A percentile compares a stretch with the other conserved stretches of the same genome.
Evolutionary conservation across 768 basidiomycete species (phyloP).

Genomic region (Mycena albidolilacea): DNA sequence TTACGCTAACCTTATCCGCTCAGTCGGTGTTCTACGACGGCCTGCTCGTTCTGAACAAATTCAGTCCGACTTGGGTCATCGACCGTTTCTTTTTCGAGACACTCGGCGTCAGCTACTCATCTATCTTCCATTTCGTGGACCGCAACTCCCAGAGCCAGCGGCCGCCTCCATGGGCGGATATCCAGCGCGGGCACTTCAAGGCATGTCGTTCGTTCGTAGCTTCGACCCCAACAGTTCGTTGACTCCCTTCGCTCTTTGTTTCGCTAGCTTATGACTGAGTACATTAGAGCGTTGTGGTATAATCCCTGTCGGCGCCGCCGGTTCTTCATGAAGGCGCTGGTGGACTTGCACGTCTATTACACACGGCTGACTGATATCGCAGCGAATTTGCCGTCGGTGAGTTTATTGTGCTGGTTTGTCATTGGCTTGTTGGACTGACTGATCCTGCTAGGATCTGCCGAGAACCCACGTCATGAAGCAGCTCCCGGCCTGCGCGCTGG

Average conservation of each 20-base stretch:
- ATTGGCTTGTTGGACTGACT: constrained; percentile 7
- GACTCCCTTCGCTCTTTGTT: constrained; percentile 10
- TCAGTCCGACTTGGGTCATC: constrained; percentile 67
- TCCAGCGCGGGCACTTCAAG: constrained; percentile 61
- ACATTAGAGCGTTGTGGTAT: constrained; percentile 74
- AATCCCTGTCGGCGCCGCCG: constrained; percentile 80
- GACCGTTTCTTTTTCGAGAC: constrained; percentile 78
- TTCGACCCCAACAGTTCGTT: constrained; percentile 19
- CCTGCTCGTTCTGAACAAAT: constrained; percentile 65
- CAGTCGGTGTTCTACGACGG: constrained; percentile 75
- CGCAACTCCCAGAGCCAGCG: constrained; percentile 55
- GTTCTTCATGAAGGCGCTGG: constrained; percentile 71
- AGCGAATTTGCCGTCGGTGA: constrained; percentile 18
- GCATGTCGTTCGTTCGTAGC: constrained; percentile 45
- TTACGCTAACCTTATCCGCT: constrained; percentile 18
- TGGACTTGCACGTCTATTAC: constrained; percentile 79
- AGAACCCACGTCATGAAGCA: constrained; percentile 54
- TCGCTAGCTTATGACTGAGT: constrained; percentile 68
- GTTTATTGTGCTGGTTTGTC: neutral
- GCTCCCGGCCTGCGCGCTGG: constrained; percentile 63
- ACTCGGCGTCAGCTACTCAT: constrained; percentile 67
- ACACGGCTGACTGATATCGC: constrained; percentile 57
- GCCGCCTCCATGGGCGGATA: constrained; percentile 54
- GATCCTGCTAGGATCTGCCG: constrained; percentile 46
- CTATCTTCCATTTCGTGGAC: constrained; percentile 56